Evolutionary conservation across 306 rosid species (phyloP).

Genomic region (Sindora glabra): DNA sequence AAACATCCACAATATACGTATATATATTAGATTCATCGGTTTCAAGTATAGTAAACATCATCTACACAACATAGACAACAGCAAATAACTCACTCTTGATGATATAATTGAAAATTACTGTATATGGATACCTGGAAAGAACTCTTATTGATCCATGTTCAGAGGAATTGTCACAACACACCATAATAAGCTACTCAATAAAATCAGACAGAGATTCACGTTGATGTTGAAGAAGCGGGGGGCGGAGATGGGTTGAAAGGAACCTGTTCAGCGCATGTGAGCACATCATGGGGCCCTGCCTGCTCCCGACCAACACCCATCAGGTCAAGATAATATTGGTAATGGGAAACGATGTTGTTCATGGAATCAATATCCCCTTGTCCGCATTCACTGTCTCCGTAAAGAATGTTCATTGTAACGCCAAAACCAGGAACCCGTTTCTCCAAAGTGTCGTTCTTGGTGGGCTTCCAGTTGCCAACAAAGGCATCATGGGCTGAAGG

Average conservation of each 20-base stretch:
- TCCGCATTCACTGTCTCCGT: conserved; percentile 70
- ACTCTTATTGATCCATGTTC: conserved; percentile 36
- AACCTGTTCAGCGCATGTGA: conserved; percentile 68
- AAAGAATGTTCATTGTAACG: conserved; percentile 82
- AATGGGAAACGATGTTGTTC: conserved; percentile 79
- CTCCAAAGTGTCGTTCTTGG: conserved; percentile 69
- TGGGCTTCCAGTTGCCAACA: conserved; percentile 92
- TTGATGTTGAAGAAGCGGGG: conserved; percentile 28
- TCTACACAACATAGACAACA: conserved; percentile 13
- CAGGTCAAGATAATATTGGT: conserved; percentile 68
- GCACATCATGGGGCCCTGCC: conserved; percentile 57
- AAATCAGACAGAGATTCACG: conserved; percentile 32
- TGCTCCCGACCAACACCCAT: conserved; percentile 65
- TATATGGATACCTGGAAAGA: conserved; percentile 28
- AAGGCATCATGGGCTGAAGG: conserved; percentile 83
- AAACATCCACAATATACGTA: conserved; percentile 23
- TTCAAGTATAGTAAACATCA: conserved; percentile 4
- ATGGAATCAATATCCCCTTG: conserved; percentile 71
- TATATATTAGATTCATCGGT: conserved; percentile 26
- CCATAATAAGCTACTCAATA: conserved; percentile 11
- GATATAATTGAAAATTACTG: conserved; percentile 28
- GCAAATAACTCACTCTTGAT: conserved; percentile 33
- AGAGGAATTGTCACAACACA: conserved; percentile 26
- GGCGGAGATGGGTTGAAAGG: conserved; percentile 61
- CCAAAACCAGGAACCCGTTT: conserved; percentile 86